Conservation (phyloP, 1,284 basidiomycete species). For the Acaromyces ingoldii region DNA sequence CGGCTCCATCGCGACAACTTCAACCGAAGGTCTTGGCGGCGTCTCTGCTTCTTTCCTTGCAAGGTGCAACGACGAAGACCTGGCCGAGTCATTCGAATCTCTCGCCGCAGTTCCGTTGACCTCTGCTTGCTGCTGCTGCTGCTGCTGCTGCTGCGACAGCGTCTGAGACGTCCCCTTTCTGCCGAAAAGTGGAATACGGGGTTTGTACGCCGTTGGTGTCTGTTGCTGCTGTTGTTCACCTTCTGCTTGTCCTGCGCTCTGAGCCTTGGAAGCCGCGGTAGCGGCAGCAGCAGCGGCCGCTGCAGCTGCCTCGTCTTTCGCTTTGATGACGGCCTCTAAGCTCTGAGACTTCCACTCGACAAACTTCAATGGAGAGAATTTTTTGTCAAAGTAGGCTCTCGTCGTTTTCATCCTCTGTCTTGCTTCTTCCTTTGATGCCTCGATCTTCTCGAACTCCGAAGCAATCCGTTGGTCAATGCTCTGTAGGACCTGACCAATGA, state of each 20-base stretch:
- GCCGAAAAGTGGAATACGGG: too few species aligned
- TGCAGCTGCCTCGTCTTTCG: neutral
- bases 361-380: slow-evolving; percentile 30
- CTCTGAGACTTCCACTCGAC: slow-evolving; percentile 35
- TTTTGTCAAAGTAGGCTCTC: slow-evolving; percentile 26
- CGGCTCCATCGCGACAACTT: too few species aligned
- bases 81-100: too few species aligned
- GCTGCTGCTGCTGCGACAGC: too few species aligned
- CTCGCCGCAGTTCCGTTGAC: too few species aligned
- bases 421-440: slow-evolving; percentile 21
- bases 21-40: too few species aligned
- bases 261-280: neutral
- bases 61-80: too few species aligned
- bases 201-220: too few species aligned
- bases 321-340: slow-evolving; percentile 16
- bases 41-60: too few species aligned
- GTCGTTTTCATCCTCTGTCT: slow-evolving; percentile 26
- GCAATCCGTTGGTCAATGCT: slow-evolving; percentile 36
- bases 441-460: slow-evolving; percentile 30
- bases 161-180: too few species aligned
- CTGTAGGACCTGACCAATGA: slow-evolving; percentile 35
- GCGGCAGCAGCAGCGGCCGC: neutral
- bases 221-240: neutral
- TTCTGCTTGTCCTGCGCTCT: neutral
- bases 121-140: too few species aligned